These are phyloP conservation scores for Bipolaris cookei DNA, from an alignment of 2,329 filamentous ascomycete genomes.

Conservation along the genomic window DNA sequence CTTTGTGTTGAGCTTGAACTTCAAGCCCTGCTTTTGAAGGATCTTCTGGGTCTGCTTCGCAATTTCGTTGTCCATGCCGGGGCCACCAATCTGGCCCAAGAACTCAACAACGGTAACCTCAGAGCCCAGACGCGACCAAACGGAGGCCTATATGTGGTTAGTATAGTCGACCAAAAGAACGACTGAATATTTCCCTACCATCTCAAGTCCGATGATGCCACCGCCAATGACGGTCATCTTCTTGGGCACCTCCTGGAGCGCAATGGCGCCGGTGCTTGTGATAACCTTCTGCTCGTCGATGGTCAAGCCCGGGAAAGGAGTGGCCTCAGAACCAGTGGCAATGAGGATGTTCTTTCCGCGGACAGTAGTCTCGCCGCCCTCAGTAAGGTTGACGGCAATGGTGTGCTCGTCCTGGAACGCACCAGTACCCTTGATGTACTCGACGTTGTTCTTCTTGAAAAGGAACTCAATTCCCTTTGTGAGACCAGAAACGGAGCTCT, in stretches of 20 bases:
- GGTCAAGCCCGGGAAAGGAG: constrained; percentile 92
- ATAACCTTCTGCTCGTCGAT: constrained; percentile 98
- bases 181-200: constrained; percentile 63
- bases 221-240: constrained; percentile 97
- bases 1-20: constrained; percentile 98
- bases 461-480: constrained; percentile 98
- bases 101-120: constrained; percentile 99
- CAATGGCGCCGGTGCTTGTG: constrained; percentile 92
- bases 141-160: constrained; percentile 66
- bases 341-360: constrained; percentile 97
- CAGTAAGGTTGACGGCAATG: constrained; percentile 85
- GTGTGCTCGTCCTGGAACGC: constrained; percentile 89
- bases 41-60: constrained; percentile 92
- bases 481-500: constrained; percentile 82
- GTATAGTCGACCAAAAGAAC: constrained; percentile 19
- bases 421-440: constrained; percentile 94
- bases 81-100: constrained; percentile 92
- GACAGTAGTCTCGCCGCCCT: constrained; percentile 87
- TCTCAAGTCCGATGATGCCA: constrained; percentile 98
- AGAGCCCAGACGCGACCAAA: constrained; percentile 91
- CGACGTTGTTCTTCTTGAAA: constrained; percentile 98
- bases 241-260: constrained; percentile 88
- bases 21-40: constrained; percentile 93
- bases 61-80: constrained; percentile 95
- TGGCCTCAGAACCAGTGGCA: constrained; percentile 92